Percentiles rank a stretch among this genome's conserved stretches.
Evolutionary conservation across 768 basidiomycete genomes (phyloP).

Genomic region (Russula emetica): DNA sequence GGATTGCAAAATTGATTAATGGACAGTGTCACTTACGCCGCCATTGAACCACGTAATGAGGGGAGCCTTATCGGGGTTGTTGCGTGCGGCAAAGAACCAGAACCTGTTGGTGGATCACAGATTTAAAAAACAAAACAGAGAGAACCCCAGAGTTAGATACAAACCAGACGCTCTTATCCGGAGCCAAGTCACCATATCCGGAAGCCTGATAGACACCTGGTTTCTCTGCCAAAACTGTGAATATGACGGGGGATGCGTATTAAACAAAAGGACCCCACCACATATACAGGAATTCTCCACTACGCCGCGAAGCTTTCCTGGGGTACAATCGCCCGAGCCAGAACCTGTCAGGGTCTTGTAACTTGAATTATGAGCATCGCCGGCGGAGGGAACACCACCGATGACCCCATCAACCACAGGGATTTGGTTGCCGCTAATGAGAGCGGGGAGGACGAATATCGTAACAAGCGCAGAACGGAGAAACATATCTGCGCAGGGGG

Average conservation of each 20-base stretch:
- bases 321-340: constrained; percentile 28
- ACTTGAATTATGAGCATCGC: background rate
- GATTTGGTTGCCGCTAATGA: constrained; percentile 39
- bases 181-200: constrained; percentile 58
- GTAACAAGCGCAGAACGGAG: constrained; percentile 15
- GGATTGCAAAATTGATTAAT: background rate
- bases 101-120: constrained; percentile 41
- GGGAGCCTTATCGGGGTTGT: constrained; percentile 57
- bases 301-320: constrained; percentile 51
- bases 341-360: background rate
- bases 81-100: constrained; percentile 66
- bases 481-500: constrained; percentile 28
- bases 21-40: constrained; percentile 32
- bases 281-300: constrained; percentile 61
- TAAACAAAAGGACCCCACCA: constrained; percentile 35
- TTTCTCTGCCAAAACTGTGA: constrained; percentile 40
- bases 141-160: background rate
- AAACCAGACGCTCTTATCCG: constrained; percentile 57
- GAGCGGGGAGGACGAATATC: constrained; percentile 27
- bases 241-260: background rate
- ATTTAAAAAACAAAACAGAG: too few species aligned
- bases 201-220: constrained; percentile 61
- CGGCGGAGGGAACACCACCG: constrained; percentile 41
- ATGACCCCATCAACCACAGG: constrained; percentile 48
- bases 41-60: constrained; percentile 66